Evolutionary conservation across 192 early-diverging fungal species (phyloP).

Genomic region (Chytriomyces sp.): DNA sequence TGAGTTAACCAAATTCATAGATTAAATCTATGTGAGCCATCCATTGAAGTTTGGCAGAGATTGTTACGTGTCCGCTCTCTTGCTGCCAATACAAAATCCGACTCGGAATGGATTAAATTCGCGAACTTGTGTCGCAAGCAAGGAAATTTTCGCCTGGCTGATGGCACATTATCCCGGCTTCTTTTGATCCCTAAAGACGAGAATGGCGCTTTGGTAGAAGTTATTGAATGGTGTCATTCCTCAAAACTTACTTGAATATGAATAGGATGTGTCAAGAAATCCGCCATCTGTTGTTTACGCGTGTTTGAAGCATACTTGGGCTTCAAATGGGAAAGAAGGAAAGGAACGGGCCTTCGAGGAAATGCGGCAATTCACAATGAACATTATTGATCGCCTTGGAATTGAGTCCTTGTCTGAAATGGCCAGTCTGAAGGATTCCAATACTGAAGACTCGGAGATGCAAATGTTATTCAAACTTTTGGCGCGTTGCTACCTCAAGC

Average conservation of each 20-base stretch:
- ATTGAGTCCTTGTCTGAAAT: constrained; percentile 10
- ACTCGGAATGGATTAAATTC: constrained; percentile 87
- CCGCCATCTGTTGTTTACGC: constrained; percentile 73
- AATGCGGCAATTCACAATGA: constrained; percentile 67
- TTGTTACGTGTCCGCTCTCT: constrained; percentile 77
- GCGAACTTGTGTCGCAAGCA: constrained; percentile 83
- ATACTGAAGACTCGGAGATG: constrained; percentile 4
- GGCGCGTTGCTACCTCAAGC: constrained; percentile 73
- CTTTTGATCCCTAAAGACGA: constrained; percentile 53
- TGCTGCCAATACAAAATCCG: constrained; percentile 76
- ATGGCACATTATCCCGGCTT: constrained; percentile 67
- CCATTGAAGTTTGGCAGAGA: constrained; percentile 86
- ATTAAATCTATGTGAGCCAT: constrained; percentile 64
- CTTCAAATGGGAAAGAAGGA: constrained; percentile 44
- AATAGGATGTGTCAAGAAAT: constrained; percentile 15
- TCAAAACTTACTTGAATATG: not conserved
- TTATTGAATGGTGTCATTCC: not conserved
- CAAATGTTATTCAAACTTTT: constrained; percentile 16
- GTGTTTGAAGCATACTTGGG: constrained; percentile 81
- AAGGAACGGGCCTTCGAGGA: constrained; percentile 56
- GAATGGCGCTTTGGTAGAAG: constrained; percentile 12
- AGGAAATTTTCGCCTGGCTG: constrained; percentile 69
- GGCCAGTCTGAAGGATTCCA: not conserved
- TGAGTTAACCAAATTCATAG: constrained; percentile 31
- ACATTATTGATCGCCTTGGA: constrained; percentile 50